Evolutionary conservation across 108 stramenopile species (phyloP), one percentile per base, ranked within the genome.

Genomic region (Fistulifera pelliculosa): DNA sequence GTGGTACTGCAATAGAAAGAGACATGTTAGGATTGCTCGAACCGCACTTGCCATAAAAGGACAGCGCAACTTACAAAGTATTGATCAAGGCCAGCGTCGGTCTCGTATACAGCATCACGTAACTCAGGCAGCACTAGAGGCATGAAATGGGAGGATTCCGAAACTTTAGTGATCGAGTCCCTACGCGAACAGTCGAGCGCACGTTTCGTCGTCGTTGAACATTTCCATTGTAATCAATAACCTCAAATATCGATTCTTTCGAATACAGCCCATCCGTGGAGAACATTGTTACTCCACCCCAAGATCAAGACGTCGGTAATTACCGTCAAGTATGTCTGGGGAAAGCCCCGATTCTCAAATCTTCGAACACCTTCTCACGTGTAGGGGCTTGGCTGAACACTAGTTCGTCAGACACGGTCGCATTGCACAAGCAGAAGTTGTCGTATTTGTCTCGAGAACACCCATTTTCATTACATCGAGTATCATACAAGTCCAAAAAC

Each of bases 1-100:
- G 47, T 81, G 66, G 56, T 69, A 71, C 31, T 35, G 8, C 8
- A 35, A 6, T 35, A 3, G 8, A 35, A 35, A 8, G 31, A 54
- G 73, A 64, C 31, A 35, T n/a, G 31, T 35, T 3, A 35, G 31
- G 31, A 6, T 35, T 35, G 8, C 3, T 35, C 8, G 6, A 6
- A 35, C 6, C 8, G 8, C 31, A 6, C 3, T 8, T 8, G 31
- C 31, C 6, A 35, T 8, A 35, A 35, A 3, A 8, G 3, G 31
- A 35, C 3, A 35, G 8, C 3, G 31, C 31, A 35, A n/a, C 31
- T 35, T 35, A 35, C 31, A 54, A 80, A 70, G 57, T 64, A 65
- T 50, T 81, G 82, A 43, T 83, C 80, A 18, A 83, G 65, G 2
- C 70, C 69, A 8, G 80, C 83, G 23, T 81, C 80, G 0, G 79